Evolutionary conservation across 2,329 filamentous ascomycete species (phyloP).

Genomic region (Talaromyces sp.): DNA sequence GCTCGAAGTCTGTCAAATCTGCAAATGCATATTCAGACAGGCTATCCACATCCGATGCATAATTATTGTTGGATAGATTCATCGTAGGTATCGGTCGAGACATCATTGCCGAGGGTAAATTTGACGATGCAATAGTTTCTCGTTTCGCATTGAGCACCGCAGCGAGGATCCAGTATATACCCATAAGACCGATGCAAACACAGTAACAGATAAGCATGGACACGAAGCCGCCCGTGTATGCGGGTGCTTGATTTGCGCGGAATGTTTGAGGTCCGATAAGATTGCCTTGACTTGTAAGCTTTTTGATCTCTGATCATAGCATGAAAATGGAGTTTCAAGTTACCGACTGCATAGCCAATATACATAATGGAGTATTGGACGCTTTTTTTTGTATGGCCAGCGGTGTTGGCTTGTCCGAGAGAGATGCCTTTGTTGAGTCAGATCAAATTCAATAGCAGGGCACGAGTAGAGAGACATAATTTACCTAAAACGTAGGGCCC

Average conservation of each 20-base stretch:
- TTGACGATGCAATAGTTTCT: neutral
- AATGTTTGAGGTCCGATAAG: constrained; percentile 45
- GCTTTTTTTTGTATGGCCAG: constrained; percentile 42
- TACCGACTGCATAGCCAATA: constrained; percentile 40
- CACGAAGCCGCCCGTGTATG: constrained; percentile 37
- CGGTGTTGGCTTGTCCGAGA: constrained; percentile 32
- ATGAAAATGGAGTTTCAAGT: neutral
- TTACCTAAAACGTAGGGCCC: constrained; percentile 30
- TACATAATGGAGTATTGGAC: constrained; percentile 39
- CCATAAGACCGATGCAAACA: constrained; percentile 31
- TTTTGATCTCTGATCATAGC: neutral
- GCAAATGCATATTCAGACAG: constrained; percentile 21
- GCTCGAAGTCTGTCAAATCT: constrained; percentile 28
- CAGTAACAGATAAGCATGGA: constrained; percentile 38
- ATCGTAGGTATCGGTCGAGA: neutral
- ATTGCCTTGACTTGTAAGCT: constrained; percentile 27
- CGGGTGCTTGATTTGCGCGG: constrained; percentile 38
- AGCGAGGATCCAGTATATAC: constrained; percentile 31
- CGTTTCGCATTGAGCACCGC: constrained; percentile 20
- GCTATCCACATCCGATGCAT: constrained; percentile 1
- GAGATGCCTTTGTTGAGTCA: constrained; percentile 22
- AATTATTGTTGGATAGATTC: constrained; percentile 7
- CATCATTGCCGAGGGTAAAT: neutral
- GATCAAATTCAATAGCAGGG: neutral
- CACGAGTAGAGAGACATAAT: neutral